phyloP scores from a whole-genome alignment of 768 basidiomycete species.

The Mycena filopes region DNA sequence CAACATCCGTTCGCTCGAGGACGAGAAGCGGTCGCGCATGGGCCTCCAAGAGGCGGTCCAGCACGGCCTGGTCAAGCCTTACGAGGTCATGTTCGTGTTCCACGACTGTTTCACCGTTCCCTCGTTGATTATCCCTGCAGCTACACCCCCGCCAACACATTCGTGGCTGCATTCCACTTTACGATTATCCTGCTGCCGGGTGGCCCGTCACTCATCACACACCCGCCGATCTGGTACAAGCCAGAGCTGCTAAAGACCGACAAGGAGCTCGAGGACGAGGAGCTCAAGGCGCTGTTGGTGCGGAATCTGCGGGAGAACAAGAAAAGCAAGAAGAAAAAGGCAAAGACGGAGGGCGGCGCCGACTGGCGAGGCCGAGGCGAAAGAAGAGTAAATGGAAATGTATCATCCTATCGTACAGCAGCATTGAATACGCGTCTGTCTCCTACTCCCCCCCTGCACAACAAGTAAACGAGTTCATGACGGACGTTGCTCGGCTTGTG shows the following conservation, averaged over 20 bases:
- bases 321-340: conserved; percentile 92
- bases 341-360: conserved; percentile 51
- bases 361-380: conserved; percentile 46
- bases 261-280: conserved; percentile 90
- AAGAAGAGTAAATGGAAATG: conserved; percentile 44
- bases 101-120: background rate
- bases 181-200: conserved; percentile 93
- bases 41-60: conserved; percentile 96
- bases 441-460: conserved; percentile 14
- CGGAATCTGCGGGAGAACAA: conserved; percentile 88
- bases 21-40: conserved; percentile 95
- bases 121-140: conserved; percentile 46
- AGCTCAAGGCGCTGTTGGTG: conserved; percentile 80
- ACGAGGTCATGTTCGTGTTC: conserved; percentile 86
- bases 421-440: conserved; percentile 29
- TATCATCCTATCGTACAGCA: conserved; percentile 32
- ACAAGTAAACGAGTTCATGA: conserved; percentile 29
- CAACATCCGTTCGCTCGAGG: conserved; percentile 92
- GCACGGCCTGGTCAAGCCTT: conserved; percentile 93
- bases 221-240: conserved; percentile 93
- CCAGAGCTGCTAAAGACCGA: conserved; percentile 90
- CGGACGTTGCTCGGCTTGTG: conserved; percentile 60
- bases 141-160: conserved; percentile 83
- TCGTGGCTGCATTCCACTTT: conserved; percentile 97
- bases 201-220: conserved; percentile 89